Conservation (phyloP, 2,329 filamentous ascomycete genomes). For the Tothia fuscella region DNA sequence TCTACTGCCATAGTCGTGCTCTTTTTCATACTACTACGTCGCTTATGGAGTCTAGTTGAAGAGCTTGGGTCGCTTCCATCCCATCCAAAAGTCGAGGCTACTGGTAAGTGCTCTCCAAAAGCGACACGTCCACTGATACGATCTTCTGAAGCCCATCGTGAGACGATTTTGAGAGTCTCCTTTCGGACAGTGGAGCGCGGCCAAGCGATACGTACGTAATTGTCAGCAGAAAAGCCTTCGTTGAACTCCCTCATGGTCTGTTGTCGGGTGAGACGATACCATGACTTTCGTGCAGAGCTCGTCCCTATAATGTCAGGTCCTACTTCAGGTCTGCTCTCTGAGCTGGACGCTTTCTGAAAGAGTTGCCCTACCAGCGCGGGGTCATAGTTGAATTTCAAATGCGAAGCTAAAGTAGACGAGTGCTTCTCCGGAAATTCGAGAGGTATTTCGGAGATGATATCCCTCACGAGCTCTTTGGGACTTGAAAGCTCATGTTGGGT, state of each 20-base stretch:
- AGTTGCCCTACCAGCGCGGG: slow-evolving; percentile 17
- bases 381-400: slow-evolving; percentile 12
- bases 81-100: slow-evolving; percentile 27
- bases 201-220: slow-evolving; percentile 28
- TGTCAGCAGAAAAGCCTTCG: slow-evolving; percentile 22
- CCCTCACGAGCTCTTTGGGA: no score
- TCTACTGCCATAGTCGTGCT: not conserved
- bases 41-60: no score
- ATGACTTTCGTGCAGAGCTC: slow-evolving; percentile 25
- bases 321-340: slow-evolving; percentile 14
- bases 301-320: slow-evolving; percentile 22
- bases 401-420: not conserved
- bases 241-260: slow-evolving; percentile 28
- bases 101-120: slow-evolving; percentile 19
- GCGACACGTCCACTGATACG: slow-evolving; percentile 21
- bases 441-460: no score
- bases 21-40: slow-evolving; percentile 13
- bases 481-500: no score
- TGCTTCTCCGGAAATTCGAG: not conserved
- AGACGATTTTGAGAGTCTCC: slow-evolving; percentile 25
- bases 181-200: slow-evolving; percentile 20
- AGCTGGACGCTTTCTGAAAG: slow-evolving; percentile 15
- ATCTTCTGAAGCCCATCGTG: slow-evolving; percentile 26
- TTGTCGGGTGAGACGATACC: slow-evolving; percentile 27
- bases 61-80: no score